A percentile compares a stretch with the other conserved stretches of the same genome.
These are phyloP conservation scores for Sicyos baderoa DNA, from an alignment of 306 rosid genomes.

Conservation along the genomic window DNA sequence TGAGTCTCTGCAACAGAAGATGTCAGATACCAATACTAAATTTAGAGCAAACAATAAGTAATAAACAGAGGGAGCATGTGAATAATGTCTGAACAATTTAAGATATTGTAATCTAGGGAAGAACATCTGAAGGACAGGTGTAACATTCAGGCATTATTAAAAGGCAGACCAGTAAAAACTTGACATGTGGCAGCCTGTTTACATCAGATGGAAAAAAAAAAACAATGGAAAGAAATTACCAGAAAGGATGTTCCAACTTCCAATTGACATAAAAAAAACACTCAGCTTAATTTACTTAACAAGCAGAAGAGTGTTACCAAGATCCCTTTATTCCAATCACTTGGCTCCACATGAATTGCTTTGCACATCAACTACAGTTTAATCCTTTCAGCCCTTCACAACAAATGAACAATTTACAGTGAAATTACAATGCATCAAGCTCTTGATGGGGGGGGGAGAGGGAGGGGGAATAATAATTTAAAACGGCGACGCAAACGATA, in stretches of 20 bases:
- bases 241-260: too few relatives aligned
- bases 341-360: constrained; percentile 20
- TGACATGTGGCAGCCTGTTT: too few relatives aligned
- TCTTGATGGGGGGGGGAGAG: neutral
- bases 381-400: constrained; percentile 28
- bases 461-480: neutral
- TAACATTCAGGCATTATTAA: too few relatives aligned
- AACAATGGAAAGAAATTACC: too few relatives aligned
- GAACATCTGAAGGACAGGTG: too few relatives aligned
- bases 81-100: neutral
- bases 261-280: neutral
- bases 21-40: constrained; percentile 1
- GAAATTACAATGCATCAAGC: constrained; percentile 24
- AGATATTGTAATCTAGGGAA: neutral
- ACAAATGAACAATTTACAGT: constrained; percentile 34
- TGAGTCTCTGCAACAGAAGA: neutral
- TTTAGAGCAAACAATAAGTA: neutral
- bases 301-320: constrained; percentile 17
- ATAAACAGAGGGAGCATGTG: neutral
- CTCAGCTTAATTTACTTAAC: constrained; percentile 12
- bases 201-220: too few relatives aligned
- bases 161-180: too few relatives aligned
- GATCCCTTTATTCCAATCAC: constrained; percentile 19
- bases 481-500: constrained; percentile 28
- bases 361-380: neutral